Evolutionary conservation across 2,329 filamentous ascomycete genomes (phyloP), one percentile per base, ranked within the genome.

Genomic region (Bimuria novae-zelandiae): DNA sequence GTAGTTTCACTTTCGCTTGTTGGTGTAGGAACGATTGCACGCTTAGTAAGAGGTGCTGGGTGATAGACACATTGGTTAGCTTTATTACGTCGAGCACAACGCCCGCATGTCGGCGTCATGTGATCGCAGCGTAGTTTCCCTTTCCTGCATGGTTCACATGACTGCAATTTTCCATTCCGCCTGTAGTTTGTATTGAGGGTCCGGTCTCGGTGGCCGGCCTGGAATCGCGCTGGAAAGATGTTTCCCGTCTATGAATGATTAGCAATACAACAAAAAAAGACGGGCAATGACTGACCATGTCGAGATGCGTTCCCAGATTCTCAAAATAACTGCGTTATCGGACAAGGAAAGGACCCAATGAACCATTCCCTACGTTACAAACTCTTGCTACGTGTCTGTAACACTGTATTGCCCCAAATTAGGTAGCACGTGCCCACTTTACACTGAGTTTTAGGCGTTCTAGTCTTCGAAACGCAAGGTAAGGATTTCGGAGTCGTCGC

Each of bases 81-180:
- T 40, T 64, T 67, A 43, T 60, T 63, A 3, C 64, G 63, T 35
- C 66, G 63, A 7, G 59, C 54, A 57, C 71, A 73, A 39, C 70
- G 56, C 4, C 65, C 70, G 54, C 70, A 74, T 4, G 60, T 61
- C 8, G 71, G 71, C 59, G 66, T 64, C 55, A 70, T 65, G 54
- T 73, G 71, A 47, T 73, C 71, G 44, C 69, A 72, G 37, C 63
- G 59, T n/a, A 72, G 54, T 47, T 73, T 70, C n/a, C 63, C 66
- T 48, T 69, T 69, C 2, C 71, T 61, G 46, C 71, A 74, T 12
- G 71, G 70, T 49, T 74, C 71, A 44, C 71, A 74, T 2, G 70
- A 68, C 47, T 73, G 71, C 4, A 72, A 59, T 49, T 73, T 72
- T n/a, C 71, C 71, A 59, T 74, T 74, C 19, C 71, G 65, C 14